A percentile compares a stretch with the other conserved stretches of the same genome.
Evolutionary conservation across 345 rosid genomes (phyloP).

Genomic region (Tarenaya hassleriana): DNA sequence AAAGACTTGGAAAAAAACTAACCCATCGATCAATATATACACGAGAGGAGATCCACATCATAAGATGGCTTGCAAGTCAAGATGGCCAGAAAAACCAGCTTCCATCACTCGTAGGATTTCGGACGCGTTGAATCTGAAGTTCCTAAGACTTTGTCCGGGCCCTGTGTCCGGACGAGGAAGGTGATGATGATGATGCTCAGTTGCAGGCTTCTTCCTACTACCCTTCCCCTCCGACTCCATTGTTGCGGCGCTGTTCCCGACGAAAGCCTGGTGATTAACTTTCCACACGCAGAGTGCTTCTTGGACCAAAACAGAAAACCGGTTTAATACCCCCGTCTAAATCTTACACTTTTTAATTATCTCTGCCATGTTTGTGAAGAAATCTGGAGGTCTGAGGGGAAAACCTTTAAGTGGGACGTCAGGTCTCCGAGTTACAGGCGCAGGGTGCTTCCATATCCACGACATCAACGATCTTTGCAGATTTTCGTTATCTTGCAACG

Average conservation of each 20-base stretch:
- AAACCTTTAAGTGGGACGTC: constrained; percentile 62
- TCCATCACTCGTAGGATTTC: constrained; percentile 68
- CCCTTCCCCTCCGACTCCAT: too few species aligned
- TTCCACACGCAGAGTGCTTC: constrained; percentile 78
- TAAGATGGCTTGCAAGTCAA: too few species aligned
- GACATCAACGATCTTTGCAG: constrained; percentile 63
- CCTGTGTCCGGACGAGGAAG: constrained; percentile 46
- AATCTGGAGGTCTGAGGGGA: constrained; percentile 1
- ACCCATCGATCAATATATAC: too few species aligned
- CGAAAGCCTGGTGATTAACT: constrained; percentile 55
- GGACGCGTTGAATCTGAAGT: constrained; percentile 53
- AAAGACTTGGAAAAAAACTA: not conserved
- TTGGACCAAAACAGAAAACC: constrained; percentile 19
- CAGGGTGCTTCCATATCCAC: constrained; percentile 64
- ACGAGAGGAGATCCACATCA: too few species aligned
- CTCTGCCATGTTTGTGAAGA: too few species aligned
- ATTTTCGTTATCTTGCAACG: constrained; percentile 9
- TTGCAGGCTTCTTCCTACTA: constrained; percentile 29
- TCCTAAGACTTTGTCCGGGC: constrained; percentile 57
- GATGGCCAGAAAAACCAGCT: constrained; percentile 34
- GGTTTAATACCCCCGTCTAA: constrained; percentile 10
- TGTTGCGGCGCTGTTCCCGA: constrained; percentile 42
- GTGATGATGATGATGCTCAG: too few species aligned
- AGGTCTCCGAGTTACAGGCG: constrained; percentile 49
- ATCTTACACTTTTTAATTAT: not conserved